Evolutionary conservation across 495 filamentous ascomycete genomes (phyloP).

Genomic region (Neurospora sp.): DNA sequence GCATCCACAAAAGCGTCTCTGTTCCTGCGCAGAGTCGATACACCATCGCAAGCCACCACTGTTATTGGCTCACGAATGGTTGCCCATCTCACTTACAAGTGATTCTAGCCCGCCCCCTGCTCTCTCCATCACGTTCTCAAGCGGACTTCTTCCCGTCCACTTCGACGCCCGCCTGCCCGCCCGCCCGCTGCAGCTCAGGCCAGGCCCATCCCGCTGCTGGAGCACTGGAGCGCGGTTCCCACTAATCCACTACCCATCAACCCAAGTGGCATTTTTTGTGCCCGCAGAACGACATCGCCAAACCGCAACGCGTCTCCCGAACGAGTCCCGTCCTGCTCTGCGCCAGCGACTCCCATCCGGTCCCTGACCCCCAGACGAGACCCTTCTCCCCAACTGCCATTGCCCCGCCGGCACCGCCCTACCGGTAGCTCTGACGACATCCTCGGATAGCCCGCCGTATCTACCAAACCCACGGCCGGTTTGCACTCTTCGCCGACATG

Average conservation of each 20-base stretch:
- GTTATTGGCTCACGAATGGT: not conserved
- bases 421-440: not conserved
- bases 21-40: not conserved
- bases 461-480: constrained; percentile 1
- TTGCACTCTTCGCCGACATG: constrained; percentile 33
- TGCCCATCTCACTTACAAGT: not conserved
- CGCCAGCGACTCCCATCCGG: constrained; percentile 1
- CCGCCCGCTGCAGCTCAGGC: not conserved
- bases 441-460: not conserved
- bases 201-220: not conserved
- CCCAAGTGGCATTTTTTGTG: constrained; percentile 13
- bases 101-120: not conserved
- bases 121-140: not conserved
- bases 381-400: constrained; percentile 10
- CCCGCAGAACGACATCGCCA: constrained; percentile 7
- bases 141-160: not conserved
- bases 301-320: constrained; percentile 14
- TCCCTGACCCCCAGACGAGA: not conserved
- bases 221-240: not conserved
- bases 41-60: not conserved
- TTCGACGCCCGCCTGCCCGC: not conserved
- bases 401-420: constrained; percentile 7
- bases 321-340: constrained; percentile 4
- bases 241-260: constrained; percentile 3
- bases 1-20: not conserved